phyloP scores from a whole-genome alignment of 331 rosid genomes.

The Spiraea crenata region DNA sequence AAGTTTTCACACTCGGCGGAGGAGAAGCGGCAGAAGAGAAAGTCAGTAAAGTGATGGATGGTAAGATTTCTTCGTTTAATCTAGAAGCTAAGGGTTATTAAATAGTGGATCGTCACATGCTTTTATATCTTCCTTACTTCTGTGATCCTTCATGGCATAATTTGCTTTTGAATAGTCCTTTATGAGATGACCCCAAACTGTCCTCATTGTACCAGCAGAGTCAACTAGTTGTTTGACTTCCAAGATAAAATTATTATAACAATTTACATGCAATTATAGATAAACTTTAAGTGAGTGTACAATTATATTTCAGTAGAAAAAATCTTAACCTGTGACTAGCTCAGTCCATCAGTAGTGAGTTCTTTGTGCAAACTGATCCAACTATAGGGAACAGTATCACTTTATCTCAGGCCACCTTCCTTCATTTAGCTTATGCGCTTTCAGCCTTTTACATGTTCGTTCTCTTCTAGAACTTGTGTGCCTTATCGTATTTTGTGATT shows the following conservation, averaged over 20 bases:
- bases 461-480: slow-evolving; percentile 1
- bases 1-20: background rate
- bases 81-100: background rate
- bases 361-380: background rate
- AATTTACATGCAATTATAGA: background rate
- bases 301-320: background rate
- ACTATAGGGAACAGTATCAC: background rate
- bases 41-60: background rate
- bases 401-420: background rate
- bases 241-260: background rate
- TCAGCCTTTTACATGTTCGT: background rate
- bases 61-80: slow-evolving; percentile 6
- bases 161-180: background rate
- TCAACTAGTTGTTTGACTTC: background rate
- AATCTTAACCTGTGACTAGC: background rate
- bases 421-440: background rate
- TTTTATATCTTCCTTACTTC: background rate
- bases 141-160: slow-evolving; percentile 1
- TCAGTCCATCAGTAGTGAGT: background rate
- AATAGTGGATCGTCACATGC: background rate
- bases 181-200: background rate
- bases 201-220: background rate
- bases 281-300: background rate
- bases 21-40: slow-evolving; percentile 3
- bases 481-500: background rate